Evolutionary conservation across 345 rosid genomes (phyloP).

Genomic region (Eucalyptus albens): DNA sequence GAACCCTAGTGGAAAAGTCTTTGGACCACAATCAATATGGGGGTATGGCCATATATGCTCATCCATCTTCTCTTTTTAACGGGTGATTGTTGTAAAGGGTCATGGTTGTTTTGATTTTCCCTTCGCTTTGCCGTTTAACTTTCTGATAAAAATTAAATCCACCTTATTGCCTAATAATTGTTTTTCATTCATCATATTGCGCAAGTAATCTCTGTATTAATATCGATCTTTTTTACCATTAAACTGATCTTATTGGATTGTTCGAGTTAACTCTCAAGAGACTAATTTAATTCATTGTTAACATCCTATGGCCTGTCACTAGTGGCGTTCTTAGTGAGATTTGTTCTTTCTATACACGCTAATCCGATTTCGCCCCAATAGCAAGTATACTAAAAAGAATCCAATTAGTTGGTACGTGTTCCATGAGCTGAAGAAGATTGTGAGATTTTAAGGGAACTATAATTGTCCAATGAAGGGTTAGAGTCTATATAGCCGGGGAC

Average conservation of each 20-base stretch:
- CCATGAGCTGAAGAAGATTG: not conserved
- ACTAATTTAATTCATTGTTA: not conserved
- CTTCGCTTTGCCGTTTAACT: not conserved
- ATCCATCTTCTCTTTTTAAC: not conserved
- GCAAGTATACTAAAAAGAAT: not conserved
- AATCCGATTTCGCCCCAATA: not conserved
- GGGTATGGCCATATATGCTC: not conserved
- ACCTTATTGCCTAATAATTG: not conserved
- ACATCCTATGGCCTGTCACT: not conserved
- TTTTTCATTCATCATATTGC: not conserved
- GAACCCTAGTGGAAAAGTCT: not conserved
- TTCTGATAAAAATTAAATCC: not conserved
- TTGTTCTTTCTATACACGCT: not conserved
- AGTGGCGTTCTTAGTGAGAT: not conserved
- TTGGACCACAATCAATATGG: not conserved
- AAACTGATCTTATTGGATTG: not conserved
- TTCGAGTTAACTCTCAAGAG: not conserved
- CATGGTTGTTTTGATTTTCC: not conserved
- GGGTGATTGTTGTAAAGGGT: not conserved
- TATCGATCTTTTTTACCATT: not conserved
- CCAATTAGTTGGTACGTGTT: not conserved
- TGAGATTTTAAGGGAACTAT: not conserved
- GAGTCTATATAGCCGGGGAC: not conserved
- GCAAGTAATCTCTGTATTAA: not conserved
- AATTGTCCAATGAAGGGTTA: not conserved